These are phyloP conservation scores for Chaetomiaceae sp. DNA, from an alignment of 2,329 filamentous ascomycete genomes.

Conservation along the genomic window DNA sequence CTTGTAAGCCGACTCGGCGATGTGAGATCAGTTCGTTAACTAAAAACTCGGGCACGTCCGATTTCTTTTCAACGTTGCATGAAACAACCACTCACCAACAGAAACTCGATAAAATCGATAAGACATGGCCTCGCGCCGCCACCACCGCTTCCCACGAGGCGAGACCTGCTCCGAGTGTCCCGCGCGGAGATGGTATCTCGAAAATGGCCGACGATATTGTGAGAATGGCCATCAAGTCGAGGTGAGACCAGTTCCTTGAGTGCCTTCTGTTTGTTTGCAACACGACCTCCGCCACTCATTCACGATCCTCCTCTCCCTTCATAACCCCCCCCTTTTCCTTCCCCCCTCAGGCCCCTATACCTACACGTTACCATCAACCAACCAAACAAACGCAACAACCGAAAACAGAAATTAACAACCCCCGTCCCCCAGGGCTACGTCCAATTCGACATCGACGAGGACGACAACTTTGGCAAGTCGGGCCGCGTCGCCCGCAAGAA, in stretches of 20 bases:
- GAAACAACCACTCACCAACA: too few relatives aligned
- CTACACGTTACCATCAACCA: too few relatives aligned
- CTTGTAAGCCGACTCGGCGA: too few relatives aligned
- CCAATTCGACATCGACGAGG: conserved; percentile 56
- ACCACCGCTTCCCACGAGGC: conserved; percentile 48
- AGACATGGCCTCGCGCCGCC: conserved; percentile 32
- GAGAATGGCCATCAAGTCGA: conserved; percentile 75
- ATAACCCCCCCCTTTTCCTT: too few relatives aligned
- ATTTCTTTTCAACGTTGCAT: too few relatives aligned
- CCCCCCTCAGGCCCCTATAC: too few relatives aligned
- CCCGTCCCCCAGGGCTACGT: conserved; percentile 55
- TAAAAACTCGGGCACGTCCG: too few relatives aligned
- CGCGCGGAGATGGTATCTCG: conserved; percentile 64
- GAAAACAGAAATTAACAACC: neutral
- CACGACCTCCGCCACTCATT: too few relatives aligned
- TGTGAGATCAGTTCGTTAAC: too few relatives aligned
- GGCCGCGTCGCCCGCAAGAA: conserved; percentile 53
- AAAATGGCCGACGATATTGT: conserved; percentile 75
- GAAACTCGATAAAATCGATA: neutral
- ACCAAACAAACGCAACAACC: neutral
- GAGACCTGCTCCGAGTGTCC: conserved; percentile 62
- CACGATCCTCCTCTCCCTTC: too few relatives aligned
- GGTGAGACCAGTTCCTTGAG: too few relatives aligned
- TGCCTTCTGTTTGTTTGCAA: too few relatives aligned
- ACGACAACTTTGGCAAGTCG: conserved; percentile 62